Evolutionary conservation across 768 basidiomycete genomes (phyloP).

Genomic region (Imleria badia): DNA sequence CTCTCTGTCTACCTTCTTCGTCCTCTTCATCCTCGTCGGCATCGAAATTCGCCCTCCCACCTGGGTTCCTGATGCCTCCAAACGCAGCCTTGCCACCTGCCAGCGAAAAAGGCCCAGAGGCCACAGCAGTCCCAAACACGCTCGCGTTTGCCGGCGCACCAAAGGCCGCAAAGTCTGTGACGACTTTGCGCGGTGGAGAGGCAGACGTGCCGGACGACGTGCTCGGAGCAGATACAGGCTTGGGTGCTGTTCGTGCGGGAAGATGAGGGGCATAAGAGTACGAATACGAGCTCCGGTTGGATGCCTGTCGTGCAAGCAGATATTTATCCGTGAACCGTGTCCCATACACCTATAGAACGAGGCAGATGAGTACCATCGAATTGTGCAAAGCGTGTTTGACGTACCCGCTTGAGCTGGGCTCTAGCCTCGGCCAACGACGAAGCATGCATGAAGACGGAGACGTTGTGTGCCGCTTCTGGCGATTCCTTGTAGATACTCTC

Average conservation of each 20-base stretch:
- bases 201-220: constrained; percentile 27
- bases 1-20: constrained; percentile 62
- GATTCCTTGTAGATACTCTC: constrained; percentile 96
- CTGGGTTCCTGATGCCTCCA: constrained; percentile 62
- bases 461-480: constrained; percentile 87
- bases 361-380: constrained; percentile 3
- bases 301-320: constrained; percentile 65
- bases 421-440: constrained; percentile 69
- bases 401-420: constrained; percentile 75
- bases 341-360: constrained; percentile 69
- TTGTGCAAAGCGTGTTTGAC: constrained; percentile 13
- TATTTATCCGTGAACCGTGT: constrained; percentile 98
- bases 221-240: constrained; percentile 31
- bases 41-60: constrained; percentile 40
- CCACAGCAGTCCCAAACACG: constrained; percentile 83
- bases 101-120: constrained; percentile 75
- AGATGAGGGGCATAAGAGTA: constrained; percentile 54
- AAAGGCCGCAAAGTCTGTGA: constrained; percentile 86
- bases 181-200: constrained; percentile 86
- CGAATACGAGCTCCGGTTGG: constrained; percentile 51
- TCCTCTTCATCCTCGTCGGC: constrained; percentile 79
- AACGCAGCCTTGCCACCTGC: constrained; percentile 83
- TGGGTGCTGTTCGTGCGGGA: constrained; percentile 43
- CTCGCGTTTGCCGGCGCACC: constrained; percentile 71
- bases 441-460: constrained; percentile 77